Evolutionary conservation across 768 basidiomycete genomes (phyloP).

Genomic region (Suillus hirtellus): DNA sequence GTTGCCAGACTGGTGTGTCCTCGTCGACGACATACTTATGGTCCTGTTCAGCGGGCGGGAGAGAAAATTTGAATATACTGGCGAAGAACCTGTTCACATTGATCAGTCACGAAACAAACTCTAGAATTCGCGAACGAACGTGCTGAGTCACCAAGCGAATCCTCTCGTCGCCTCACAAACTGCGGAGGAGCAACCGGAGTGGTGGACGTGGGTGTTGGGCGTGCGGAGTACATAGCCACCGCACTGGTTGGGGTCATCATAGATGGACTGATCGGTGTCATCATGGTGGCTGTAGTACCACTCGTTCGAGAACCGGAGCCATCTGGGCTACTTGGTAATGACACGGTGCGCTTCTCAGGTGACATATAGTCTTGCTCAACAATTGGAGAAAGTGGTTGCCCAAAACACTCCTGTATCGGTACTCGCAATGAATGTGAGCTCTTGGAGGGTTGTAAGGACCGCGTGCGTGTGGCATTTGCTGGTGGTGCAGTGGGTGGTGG

Average conservation of each 20-base stretch:
- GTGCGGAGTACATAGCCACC: constrained; percentile 18
- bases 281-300: constrained; percentile 31
- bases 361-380: constrained; percentile 65
- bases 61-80: constrained; percentile 56
- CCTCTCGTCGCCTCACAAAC: constrained; percentile 29
- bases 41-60: constrained; percentile 67
- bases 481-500: constrained; percentile 33
- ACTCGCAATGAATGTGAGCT: constrained; percentile 46
- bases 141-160: constrained; percentile 30
- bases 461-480: constrained; percentile 31
- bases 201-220: constrained; percentile 28
- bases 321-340: constrained; percentile 30
- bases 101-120: constrained; percentile 3
- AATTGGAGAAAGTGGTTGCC: constrained; percentile 60
- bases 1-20: constrained; percentile 50
- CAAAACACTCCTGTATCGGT: constrained; percentile 32
- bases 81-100: constrained; percentile 45
- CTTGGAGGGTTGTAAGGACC: constrained; percentile 31
- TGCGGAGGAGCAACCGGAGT: constrained; percentile 25
- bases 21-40: constrained; percentile 61
- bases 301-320: constrained; percentile 28
- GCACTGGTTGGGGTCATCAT: constrained; percentile 29
- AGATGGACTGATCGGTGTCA: constrained; percentile 35
- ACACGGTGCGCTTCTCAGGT: constrained; percentile 42
- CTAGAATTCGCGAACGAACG: constrained; percentile 39